Percentiles rank a stretch among this genome's conserved stretches.
These are phyloP conservation scores for Ricinus communis DNA, from an alignment of 345 rosid species.

Conservation along the genomic window DNA sequence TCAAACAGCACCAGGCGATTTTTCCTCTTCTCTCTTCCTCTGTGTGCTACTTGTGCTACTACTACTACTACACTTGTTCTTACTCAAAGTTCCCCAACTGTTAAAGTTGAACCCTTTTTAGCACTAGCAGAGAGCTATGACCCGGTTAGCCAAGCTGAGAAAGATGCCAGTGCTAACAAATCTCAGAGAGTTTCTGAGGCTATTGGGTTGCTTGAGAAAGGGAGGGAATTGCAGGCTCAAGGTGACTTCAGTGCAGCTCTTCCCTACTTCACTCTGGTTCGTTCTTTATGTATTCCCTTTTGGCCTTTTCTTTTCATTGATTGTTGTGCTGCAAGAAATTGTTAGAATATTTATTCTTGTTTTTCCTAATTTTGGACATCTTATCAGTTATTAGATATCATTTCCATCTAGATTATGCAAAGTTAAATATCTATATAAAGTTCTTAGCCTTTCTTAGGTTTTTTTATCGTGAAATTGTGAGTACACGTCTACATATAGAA, in stretches of 20 bases:
- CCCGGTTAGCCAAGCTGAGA: slow-evolving; percentile 37
- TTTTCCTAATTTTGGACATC: no score
- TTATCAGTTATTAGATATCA: no score
- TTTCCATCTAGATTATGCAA: no score
- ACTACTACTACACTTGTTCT: slow-evolving; percentile 1
- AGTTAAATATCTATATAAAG: no score
- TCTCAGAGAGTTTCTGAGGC: slow-evolving; percentile 46
- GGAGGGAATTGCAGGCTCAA: slow-evolving; percentile 49
- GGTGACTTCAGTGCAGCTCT: slow-evolving; percentile 55
- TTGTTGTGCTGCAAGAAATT: no score
- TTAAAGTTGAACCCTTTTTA: slow-evolving; percentile 1
- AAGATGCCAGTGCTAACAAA: slow-evolving; percentile 28
- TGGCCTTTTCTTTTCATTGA: background rate
- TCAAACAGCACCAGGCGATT: slow-evolving; percentile 30
- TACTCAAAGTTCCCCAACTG: background rate
- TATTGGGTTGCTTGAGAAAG: slow-evolving; percentile 45
- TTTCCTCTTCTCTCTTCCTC: slow-evolving; percentile 41
- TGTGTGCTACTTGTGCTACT: slow-evolving; percentile 5
- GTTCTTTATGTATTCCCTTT: background rate
- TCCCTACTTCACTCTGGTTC: slow-evolving; percentile 52
- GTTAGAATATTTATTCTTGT: no score
- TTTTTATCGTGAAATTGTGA: no score
- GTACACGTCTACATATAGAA: no score
- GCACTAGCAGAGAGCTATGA: slow-evolving; percentile 39
- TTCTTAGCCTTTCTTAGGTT: no score